Evolutionary conservation across 306 rosid species (phyloP).

Genomic region (Cucurbita moschata): DNA sequence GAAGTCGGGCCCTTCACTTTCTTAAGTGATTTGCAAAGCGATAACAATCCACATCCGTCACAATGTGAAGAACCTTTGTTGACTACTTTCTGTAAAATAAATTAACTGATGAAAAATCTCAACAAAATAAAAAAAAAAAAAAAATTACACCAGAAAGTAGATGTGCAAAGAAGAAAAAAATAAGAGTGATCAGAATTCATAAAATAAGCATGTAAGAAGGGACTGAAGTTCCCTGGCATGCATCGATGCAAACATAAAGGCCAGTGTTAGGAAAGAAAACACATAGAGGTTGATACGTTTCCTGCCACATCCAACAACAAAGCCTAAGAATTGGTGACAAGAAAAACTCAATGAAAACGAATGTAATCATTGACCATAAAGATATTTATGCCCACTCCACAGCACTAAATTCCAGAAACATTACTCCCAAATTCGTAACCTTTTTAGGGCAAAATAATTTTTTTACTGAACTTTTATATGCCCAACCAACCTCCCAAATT

Average conservation of each 20-base stretch:
- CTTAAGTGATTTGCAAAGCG: conserved; percentile 43
- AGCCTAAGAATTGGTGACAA: background rate
- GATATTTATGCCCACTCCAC: background rate
- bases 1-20: conserved; percentile 38
- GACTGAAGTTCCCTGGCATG: background rate
- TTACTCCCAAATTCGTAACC: background rate
- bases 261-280: background rate
- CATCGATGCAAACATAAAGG: background rate
- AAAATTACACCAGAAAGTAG: background rate
- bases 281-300: background rate
- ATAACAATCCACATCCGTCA: conserved; percentile 55
- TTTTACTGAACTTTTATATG: background rate
- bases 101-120: conserved; percentile 13
- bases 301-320: background rate
- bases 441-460: background rate
- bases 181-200: background rate
- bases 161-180: background rate
- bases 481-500: background rate
- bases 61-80: conserved; percentile 36
- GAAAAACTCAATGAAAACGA: background rate
- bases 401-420: background rate
- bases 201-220: background rate
- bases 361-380: background rate
- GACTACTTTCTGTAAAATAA: conserved; percentile 37
- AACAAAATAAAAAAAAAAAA: background rate